A percentile compares a stretch with the other conserved stretches of the same genome.
phyloP scores from a whole-genome alignment of 805 yeast genomes.

The Wickerhamomyces ciferrii region DNA sequence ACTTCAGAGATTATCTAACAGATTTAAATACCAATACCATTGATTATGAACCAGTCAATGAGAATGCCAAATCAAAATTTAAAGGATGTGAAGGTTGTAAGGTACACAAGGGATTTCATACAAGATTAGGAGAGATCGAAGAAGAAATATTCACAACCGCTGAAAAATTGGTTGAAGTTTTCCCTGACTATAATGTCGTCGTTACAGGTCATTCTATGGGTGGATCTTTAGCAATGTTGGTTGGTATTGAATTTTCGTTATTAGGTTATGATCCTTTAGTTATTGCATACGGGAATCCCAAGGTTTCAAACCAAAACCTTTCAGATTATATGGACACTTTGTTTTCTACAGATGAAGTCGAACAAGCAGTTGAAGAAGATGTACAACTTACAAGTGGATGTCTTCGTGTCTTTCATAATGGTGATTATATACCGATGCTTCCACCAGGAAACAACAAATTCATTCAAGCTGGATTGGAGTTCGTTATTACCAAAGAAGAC shows the following conservation, averaged over 20 bases:
- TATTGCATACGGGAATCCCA: constrained; percentile 64
- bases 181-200: constrained; percentile 46
- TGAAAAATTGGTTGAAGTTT: constrained; percentile 25
- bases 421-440: constrained; percentile 53
- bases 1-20: constrained; percentile 53
- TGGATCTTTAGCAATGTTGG: constrained; percentile 60
- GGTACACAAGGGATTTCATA: constrained; percentile 61
- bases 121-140: constrained; percentile 37
- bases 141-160: constrained; percentile 23
- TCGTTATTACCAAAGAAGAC: constrained; percentile 26
- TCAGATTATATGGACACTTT: constrained; percentile 46
- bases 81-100: constrained; percentile 42
- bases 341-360: constrained; percentile 34
- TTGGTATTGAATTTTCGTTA: constrained; percentile 56
- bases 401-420: constrained; percentile 50
- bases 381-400: constrained; percentile 28
- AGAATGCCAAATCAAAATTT: constrained; percentile 7
- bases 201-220: constrained; percentile 75
- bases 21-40: constrained; percentile 40
- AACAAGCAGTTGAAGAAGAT: constrained; percentile 15
- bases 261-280: constrained; percentile 53
- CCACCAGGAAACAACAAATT: constrained; percentile 44
- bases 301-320: constrained; percentile 50
- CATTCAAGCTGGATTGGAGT: constrained; percentile 29
- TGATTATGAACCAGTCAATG: constrained; percentile 15